Evolutionary conservation across 2,329 filamentous ascomycete species (phyloP), one percentile per base, ranked within the genome.

Genomic region (Aspergillus sp.): DNA sequence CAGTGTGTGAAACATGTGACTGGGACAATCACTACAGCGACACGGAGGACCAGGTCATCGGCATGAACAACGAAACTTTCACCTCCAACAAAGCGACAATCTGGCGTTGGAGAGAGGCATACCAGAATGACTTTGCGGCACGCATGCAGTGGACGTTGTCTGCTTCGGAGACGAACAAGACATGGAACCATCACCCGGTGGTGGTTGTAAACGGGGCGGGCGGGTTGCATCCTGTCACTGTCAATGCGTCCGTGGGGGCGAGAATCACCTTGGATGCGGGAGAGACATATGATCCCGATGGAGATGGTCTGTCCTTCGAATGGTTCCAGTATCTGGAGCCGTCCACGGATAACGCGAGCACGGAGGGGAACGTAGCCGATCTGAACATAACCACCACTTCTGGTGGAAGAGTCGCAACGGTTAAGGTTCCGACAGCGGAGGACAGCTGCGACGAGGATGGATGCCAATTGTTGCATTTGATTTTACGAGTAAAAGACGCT

Each of bases 71-170:
- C 3, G 64, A 68, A 30, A 69, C 54, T 2, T 70, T 72, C 58
- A 67, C 67, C 36, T 73, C 70, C 39, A 83, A 80, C 52, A 78
- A 82, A 21, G 81, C 81, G 2, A 82, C 80, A 0, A 80, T 84
- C 32, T 84, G 82, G 82, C 73, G 82, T n/a, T 84, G 82, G 83
- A 69, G 82, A 13, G 72, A 79, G 55, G 80, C 82, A 0, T 84
- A 80, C 59, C 81, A 84, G 68, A 78, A 80, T 51, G 81, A 84
- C 57, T 84, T 80, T 67, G 82, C 74, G 8, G 82, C 75, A 23
- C 72, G 74, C 25, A 82, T 81, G 65, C 79, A 77, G 66, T 84
- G 75, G 83, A 82, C 73, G 13, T 69, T 78, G 3, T 59, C 62
- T 1, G 30, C 60, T 25, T 57, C 11, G 41, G 63, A 62, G 69